Evolutionary conservation across 495 filamentous ascomycete genomes (phyloP).

Genomic region (Astrocystis sublimbata): DNA sequence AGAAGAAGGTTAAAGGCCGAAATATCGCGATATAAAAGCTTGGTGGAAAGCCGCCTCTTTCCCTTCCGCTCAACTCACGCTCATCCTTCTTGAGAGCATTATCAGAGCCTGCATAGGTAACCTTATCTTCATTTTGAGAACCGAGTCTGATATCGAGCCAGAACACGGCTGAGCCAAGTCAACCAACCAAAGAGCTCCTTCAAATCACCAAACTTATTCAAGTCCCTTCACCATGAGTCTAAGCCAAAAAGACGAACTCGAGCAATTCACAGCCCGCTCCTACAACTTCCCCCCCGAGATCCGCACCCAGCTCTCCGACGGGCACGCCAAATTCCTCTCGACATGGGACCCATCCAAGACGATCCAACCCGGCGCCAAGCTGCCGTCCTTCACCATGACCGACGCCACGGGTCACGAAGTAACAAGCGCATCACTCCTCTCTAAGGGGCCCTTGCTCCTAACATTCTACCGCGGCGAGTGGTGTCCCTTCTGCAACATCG

Average conservation of each 20-base stretch:
- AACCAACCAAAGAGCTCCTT: too few relatives aligned
- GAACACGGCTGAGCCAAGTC: too few relatives aligned
- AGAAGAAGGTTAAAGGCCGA: too few relatives aligned
- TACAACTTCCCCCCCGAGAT: conserved; percentile 24
- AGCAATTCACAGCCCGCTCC: not conserved
- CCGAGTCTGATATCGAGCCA: too few relatives aligned
- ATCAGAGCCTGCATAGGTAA: too few relatives aligned
- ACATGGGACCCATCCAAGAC: conserved; percentile 27
- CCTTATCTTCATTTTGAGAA: too few relatives aligned
- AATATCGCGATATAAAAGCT: too few relatives aligned
- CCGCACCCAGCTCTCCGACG: conserved; percentile 28
- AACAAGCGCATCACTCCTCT: conserved; percentile 32
- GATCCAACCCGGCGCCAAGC: conserved; percentile 35
- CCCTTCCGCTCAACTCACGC: too few relatives aligned
- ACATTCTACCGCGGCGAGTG: conserved; percentile 48
- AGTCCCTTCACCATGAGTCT: not conserved
- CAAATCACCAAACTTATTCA: too few relatives aligned
- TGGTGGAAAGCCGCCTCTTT: too few relatives aligned
- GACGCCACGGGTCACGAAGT: conserved; percentile 34
- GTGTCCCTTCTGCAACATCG: conserved; percentile 49
- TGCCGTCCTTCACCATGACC: conserved; percentile 34
- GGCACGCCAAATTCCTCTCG: conserved; percentile 15
- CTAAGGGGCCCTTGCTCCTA: conserved; percentile 40
- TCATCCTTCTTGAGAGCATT: too few relatives aligned
- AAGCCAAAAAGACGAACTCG: conserved; percentile 4